A percentile compares a stretch with the other conserved stretches of the same genome.
Conservation (phyloP, 169 alveolate species). For the Theileria parva region DNA sequence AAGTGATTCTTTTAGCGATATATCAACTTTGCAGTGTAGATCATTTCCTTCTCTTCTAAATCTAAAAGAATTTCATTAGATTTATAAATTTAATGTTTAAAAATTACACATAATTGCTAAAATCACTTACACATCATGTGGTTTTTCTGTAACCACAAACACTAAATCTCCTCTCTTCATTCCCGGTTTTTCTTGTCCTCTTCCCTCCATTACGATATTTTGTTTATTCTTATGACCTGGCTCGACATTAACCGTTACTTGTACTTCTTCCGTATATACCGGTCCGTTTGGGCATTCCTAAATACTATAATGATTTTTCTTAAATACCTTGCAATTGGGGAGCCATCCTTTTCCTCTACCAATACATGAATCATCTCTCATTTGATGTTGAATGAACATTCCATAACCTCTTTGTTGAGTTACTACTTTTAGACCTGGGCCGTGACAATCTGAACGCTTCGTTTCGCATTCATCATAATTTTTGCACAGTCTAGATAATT, state of each 20-base stretch:
- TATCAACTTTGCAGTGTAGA: conserved; percentile 73
- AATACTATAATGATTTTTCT: neutral
- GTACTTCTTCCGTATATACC: conserved; percentile 40
- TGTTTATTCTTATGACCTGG: conserved; percentile 73
- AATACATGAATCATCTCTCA: conserved; percentile 79
- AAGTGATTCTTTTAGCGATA: conserved; percentile 77
- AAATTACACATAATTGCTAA: neutral
- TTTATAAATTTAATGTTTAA: neutral
- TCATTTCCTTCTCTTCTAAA: conserved; percentile 80
- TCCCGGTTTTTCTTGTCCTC: conserved; percentile 81
- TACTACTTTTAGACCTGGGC: conserved; percentile 72
- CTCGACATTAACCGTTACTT: conserved; percentile 38
- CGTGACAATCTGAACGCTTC: conserved; percentile 79
- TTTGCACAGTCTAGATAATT: conserved; percentile 72
- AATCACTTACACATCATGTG: conserved; percentile 53
- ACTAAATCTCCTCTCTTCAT: conserved; percentile 77
- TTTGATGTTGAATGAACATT: conserved; percentile 81
- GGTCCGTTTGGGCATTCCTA: conserved; percentile 79
- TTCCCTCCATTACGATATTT: conserved; percentile 77
- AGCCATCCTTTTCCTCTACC: conserved; percentile 84
- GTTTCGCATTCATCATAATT: conserved; percentile 78
- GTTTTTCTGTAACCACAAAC: conserved; percentile 69
- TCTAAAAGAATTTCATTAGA: neutral
- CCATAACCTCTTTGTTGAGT: conserved; percentile 85
- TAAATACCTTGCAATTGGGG: conserved; percentile 65